These are phyloP conservation scores for Sugiyamaella novakii DNA, from an alignment of 1,139 yeast genomes.

Conservation along the genomic window DNA sequence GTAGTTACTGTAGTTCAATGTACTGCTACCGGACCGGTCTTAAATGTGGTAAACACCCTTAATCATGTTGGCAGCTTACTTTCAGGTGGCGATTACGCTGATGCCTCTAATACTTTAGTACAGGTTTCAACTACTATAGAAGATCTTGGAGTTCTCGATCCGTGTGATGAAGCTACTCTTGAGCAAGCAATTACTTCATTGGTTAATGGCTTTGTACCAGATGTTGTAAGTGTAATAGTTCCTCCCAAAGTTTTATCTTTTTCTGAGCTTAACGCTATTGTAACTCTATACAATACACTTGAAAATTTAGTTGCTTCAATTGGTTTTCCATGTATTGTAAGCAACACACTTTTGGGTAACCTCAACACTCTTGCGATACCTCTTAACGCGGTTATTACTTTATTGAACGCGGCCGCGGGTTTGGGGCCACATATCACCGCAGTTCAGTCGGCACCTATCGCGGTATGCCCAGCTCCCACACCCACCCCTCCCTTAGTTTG, in stretches of 20 bases:
- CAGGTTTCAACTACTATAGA: background rate
- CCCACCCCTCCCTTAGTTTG: conserved; percentile 4
- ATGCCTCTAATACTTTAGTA: conserved; percentile 2
- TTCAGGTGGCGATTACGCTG: background rate
- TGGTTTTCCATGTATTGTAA: conserved; percentile 7
- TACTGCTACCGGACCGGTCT: conserved; percentile 7
- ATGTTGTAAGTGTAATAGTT: background rate
- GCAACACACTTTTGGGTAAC: background rate
- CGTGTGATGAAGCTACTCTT: conserved; percentile 8
- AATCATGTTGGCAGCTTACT: conserved; percentile 7
- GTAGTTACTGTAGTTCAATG: conserved; percentile 4
- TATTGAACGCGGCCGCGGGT: background rate
- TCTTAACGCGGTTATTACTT: background rate
- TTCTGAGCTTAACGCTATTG: conserved; percentile 5
- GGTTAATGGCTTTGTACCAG: conserved; percentile 1
- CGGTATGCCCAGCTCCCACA: background rate
- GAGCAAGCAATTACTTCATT: background rate
- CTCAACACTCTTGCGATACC: conserved; percentile 4
- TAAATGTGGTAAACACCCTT: conserved; percentile 1
- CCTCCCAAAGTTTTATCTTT: background rate
- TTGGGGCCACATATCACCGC: background rate
- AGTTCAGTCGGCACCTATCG: background rate
- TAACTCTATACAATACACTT: conserved; percentile 4
- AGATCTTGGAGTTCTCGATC: conserved; percentile 4
- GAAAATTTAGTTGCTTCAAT: conserved; percentile 3